Base-by-base conservation (phyloP, 179 eudicot genomes). In the Spergularia azorica region DNA sequence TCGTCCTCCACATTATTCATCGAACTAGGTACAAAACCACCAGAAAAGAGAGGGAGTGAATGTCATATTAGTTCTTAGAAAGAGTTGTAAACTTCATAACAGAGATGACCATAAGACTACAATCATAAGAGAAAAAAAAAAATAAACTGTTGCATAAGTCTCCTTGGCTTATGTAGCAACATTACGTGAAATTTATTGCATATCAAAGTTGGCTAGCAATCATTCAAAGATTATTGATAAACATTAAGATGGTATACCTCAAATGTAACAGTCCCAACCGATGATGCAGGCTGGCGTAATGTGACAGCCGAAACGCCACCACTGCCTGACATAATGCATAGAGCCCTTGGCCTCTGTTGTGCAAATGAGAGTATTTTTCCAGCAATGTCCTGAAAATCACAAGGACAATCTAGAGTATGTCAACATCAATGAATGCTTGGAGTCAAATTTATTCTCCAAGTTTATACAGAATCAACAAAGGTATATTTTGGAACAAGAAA, bases 231-330 rank as follows among this genome's bases (percentile, higher is more conserved):
- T 32, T 38, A 12, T 20, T 51, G 32, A 79, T 18, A 72, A 54
- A 13, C 13, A n/a, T 15, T 8, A 14, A 38, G 36, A 52, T 38
- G 20, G 70, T 73, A 56, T 80, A 94, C 98, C 97, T 92, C 97
- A 82, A 85, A 94, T 21, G 92, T 84, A 56, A 88, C 84, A 14
- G 89, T 85, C 57, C 87, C 85, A 55, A 81, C 79, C 72, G 89
- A 59, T 46, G 90, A 82, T 78, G 83, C 80, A 77, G 91, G 87
- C 66, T 88, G 94, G n/a, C 90, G 91, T 63, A 95, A 76, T 67
- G 96, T 87, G 64, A 92, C 95, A 64, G 92, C 77, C 63, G 98
- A 95, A 77, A 95, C 96, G 43, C 93, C 80, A 67, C 98, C 98
- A 85, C 80, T 87, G 26, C 90, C 98, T 52, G 98, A 91, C 88